A percentile compares a stretch with the other conserved stretches of the same genome.
Conservation (phyloP, 2,329 filamentous ascomycete genomes). For the Pyrenophora tritici-repentis region DNA sequence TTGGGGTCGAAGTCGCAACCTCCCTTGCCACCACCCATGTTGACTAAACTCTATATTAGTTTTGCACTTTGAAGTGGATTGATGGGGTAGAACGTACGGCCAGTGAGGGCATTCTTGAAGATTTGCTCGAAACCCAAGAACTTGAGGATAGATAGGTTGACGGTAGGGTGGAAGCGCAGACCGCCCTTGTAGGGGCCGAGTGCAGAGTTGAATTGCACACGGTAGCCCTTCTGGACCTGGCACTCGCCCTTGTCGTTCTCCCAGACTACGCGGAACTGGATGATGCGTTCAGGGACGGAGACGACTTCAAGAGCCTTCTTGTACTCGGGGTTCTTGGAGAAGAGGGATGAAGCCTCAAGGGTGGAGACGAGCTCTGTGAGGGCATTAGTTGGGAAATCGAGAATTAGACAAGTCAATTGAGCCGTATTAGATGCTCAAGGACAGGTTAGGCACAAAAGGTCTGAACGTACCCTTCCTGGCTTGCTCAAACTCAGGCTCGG, state of each 20-base stretch:
- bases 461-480: conserved; percentile 80
- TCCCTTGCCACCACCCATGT: conserved; percentile 97
- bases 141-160: conserved; percentile 81
- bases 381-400: conserved; percentile 14
- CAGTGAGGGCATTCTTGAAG: conserved; percentile 99
- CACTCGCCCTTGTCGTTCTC: conserved; percentile 88
- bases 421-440: background rate
- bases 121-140: conserved; percentile 99
- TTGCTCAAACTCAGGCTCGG: conserved; percentile 98
- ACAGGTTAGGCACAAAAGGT: background rate
- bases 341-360: conserved; percentile 90
- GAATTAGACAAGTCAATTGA: background rate
- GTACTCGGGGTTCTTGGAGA: conserved; percentile 94
- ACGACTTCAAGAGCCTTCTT: conserved; percentile 85
- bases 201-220: conserved; percentile 98
- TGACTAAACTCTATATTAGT: conserved; percentile 58
- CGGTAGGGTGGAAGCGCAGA: conserved; percentile 88
- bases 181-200: conserved; percentile 98
- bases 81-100: conserved; percentile 63
- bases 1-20: conserved; percentile 99
- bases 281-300: conserved; percentile 89
- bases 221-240: conserved; percentile 92
- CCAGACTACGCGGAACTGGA: conserved; percentile 98
- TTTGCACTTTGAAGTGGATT: background rate
- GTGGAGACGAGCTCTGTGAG: conserved; percentile 84